Conservation (phyloP, 2,329 filamentous ascomycete genomes). For the Ophiosphaerella narmari region DNA sequence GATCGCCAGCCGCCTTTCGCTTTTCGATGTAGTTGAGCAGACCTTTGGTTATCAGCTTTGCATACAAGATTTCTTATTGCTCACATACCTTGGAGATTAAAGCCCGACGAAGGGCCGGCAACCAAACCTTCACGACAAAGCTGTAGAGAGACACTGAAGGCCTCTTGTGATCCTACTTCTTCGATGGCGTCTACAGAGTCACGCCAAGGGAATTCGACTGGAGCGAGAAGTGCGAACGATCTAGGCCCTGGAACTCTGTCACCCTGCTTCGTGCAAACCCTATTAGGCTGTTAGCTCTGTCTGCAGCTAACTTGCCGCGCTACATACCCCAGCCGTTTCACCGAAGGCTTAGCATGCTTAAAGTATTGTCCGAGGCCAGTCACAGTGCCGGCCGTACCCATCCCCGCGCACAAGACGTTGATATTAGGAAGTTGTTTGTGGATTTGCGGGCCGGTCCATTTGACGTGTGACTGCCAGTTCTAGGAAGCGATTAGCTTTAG, state of each 20-base stretch:
- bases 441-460: conserved; percentile 65
- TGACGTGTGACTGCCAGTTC: conserved; percentile 61
- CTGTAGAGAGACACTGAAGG: conserved; percentile 58
- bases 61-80: background rate
- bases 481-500: background rate
- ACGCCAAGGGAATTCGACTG: conserved; percentile 64
- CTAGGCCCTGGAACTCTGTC: conserved; percentile 65
- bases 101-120: conserved; percentile 65
- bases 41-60: conserved; percentile 10
- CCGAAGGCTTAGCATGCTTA: conserved; percentile 23
- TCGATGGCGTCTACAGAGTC: conserved; percentile 60
- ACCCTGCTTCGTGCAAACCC: conserved; percentile 62
- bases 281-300: conserved; percentile 20
- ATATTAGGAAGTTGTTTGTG: conserved; percentile 61
- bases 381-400: conserved; percentile 59
- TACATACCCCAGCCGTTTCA: conserved; percentile 21
- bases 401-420: conserved; percentile 60
- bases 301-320: background rate
- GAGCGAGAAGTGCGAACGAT: conserved; percentile 55
- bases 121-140: conserved; percentile 63
- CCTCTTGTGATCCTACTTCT: conserved; percentile 60
- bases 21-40: conserved; percentile 19
- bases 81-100: conserved; percentile 57
- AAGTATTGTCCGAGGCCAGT: conserved; percentile 30
- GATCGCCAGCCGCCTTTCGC: conserved; percentile 14